Evolutionary conservation across 2,329 filamentous ascomycete species (phyloP).

Genomic region (Aspergillus amoenus): DNA sequence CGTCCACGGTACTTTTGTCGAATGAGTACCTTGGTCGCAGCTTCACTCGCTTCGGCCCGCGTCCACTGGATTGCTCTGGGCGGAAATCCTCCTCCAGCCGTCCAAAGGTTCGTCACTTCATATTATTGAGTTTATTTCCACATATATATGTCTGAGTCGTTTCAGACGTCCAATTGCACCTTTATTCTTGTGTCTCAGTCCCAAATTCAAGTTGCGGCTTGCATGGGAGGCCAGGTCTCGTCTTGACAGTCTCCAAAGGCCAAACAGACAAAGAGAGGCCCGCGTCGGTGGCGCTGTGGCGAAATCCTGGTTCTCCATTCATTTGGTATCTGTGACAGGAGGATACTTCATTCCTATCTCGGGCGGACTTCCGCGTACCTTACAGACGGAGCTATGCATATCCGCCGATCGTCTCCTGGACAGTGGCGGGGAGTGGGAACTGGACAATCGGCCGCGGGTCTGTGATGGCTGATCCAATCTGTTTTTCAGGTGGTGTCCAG

Average conservation of each 20-base stretch:
- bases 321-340: not conserved
- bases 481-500: no score
- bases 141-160: not conserved
- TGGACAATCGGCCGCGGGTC: no score
- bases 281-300: conserved; percentile 1
- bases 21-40: not conserved
- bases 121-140: not conserved
- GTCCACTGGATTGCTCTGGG: not conserved
- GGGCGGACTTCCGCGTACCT: not conserved
- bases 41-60: conserved; percentile 1
- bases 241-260: not conserved
- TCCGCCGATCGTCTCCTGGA: not conserved
- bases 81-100: not conserved
- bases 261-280: not conserved
- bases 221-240: not conserved
- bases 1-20: not conserved
- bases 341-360: no score
- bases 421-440: no score
- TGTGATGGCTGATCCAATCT: no score
- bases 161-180: not conserved
- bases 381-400: not conserved
- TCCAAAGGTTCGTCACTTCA: no score
- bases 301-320: not conserved
- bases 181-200: not conserved
- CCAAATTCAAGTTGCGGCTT: no score